Evolutionary conservation across 2,329 filamentous ascomycete genomes (phyloP), one percentile per base, ranked within the genome.

Genomic region (Alternaria burnsii): DNA sequence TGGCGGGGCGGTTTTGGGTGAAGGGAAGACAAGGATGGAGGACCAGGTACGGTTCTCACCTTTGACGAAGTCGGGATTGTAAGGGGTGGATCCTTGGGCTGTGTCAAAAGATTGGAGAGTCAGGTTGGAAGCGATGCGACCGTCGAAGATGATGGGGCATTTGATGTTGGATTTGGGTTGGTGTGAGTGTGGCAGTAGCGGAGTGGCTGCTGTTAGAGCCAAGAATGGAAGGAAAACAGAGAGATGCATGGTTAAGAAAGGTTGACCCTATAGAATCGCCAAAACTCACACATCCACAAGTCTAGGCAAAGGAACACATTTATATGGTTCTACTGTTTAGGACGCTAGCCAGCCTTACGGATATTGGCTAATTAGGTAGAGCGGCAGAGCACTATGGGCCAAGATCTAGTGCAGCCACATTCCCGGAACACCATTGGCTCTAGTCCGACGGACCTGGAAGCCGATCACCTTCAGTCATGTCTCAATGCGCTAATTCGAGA

Each of bases 121-220:
- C 11, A 63, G 52, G 44, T 72, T 73, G 12, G 52, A 22, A 12
- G 50, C 58, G 22, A 76, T 52, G 24, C 71, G 70, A n/a, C 70
- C 71, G 51, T 75, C 73, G 54, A 76, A 72, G 43, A 75, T 70
- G 11, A 76, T 52, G n/a, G 72, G 72, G 28, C 72, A 74, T 63
- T 69, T 60, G 2, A 68, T 66, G 12, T 43, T 12, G 20, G 40
- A 2, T 11, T 34, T 42, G 40, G 40, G 11, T 42, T 16, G 11
- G 11, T 42, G 20, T 5, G 12, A 12, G 12, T 42, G 12, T 20
- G 20, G 18, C 1, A 11, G 30, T 3, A 50, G 32, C 12, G 46
- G 30, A 10, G 20, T 36, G 8, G 46, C 32, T 1, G 22, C 18
- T 20, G 20, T 5, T 10, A 38, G 3, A 24, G 30, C 32, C 7